Conservation (phyloP, 352 stramenopile genomes). For the Pythium angustatum region DNA sequence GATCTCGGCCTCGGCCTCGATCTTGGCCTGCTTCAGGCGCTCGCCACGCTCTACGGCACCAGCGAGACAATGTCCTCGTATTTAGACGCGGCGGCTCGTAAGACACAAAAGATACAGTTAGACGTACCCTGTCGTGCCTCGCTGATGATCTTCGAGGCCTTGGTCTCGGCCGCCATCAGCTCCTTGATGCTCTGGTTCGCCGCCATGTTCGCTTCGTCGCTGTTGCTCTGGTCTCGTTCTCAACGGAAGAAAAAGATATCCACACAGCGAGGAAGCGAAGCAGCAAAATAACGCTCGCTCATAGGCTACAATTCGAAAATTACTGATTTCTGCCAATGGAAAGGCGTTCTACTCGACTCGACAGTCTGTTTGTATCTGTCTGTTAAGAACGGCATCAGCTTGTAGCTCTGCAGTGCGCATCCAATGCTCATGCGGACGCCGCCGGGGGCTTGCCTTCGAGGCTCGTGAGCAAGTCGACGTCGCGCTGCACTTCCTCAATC, state of each 20-base stretch:
- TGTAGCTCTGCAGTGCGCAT: background rate
- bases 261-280: conserved; percentile 1
- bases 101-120: background rate
- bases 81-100: background rate
- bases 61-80: background rate
- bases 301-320: conserved; percentile 13
- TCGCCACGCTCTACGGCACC: conserved; percentile 72
- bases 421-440: background rate
- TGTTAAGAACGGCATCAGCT: background rate
- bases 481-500: conserved; percentile 59
- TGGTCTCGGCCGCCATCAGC: conserved; percentile 88
- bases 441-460: conserved; percentile 36
- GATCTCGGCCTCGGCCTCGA: conserved; percentile 85
- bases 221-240: background rate
- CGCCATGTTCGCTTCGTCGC: conserved; percentile 47
- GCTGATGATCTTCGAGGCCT: conserved; percentile 90
- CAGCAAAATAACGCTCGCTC: background rate
- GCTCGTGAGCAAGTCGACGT: conserved; percentile 58
- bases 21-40: conserved; percentile 86
- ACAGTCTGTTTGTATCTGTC: conserved; percentile 9
- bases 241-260: conserved; percentile 14
- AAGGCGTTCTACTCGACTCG: background rate
- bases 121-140: conserved; percentile 75
- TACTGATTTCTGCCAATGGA: conserved; percentile 9
- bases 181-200: conserved; percentile 90